A percentile compares a stretch with the other conserved stretches of the same genome.
Conservation (phyloP, 2,329 filamentous ascomycete species). For the Aspergillus glaucus region DNA sequence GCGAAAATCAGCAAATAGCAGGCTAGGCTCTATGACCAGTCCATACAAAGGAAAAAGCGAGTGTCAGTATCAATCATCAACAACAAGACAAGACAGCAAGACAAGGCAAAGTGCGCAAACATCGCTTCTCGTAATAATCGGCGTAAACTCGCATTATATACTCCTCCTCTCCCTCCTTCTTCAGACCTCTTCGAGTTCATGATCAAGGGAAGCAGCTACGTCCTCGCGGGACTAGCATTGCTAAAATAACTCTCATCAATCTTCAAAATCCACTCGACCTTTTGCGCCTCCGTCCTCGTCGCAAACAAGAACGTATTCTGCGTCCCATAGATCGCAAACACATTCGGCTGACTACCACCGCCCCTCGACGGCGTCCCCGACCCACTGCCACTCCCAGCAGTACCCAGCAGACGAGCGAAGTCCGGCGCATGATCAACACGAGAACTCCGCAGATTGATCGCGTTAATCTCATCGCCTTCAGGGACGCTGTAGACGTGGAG, state of each 20-base stretch:
- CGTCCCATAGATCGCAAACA: conserved; percentile 91
- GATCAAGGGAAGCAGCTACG: too few relatives aligned
- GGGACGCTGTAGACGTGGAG: conserved; percentile 80
- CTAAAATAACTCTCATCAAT: conserved; percentile 76
- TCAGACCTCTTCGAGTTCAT: too few relatives aligned
- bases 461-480: conserved; percentile 82
- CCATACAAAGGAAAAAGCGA: too few relatives aligned
- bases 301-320: conserved; percentile 96
- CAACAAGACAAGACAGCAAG: too few relatives aligned
- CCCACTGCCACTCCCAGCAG: conserved; percentile 28
- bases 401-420: conserved; percentile 68
- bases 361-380: conserved; percentile 28
- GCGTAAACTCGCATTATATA: too few relatives aligned
- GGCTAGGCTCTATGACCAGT: too few relatives aligned
- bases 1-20: too few relatives aligned
- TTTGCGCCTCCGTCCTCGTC: conserved; percentile 79
- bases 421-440: conserved; percentile 90
- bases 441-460: conserved; percentile 81
- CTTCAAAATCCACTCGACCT: conserved; percentile 93
- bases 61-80: too few relatives aligned
- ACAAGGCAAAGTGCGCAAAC: too few relatives aligned
- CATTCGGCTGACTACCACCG: conserved; percentile 49
- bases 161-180: too few relatives aligned
- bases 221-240: conserved; percentile 8
- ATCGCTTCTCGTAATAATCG: too few relatives aligned